Percentiles rank a stretch among this genome's conserved stretches.
phyloP scores from a whole-genome alignment of 306 rosid genomes.

The Trifolium repens region DNA sequence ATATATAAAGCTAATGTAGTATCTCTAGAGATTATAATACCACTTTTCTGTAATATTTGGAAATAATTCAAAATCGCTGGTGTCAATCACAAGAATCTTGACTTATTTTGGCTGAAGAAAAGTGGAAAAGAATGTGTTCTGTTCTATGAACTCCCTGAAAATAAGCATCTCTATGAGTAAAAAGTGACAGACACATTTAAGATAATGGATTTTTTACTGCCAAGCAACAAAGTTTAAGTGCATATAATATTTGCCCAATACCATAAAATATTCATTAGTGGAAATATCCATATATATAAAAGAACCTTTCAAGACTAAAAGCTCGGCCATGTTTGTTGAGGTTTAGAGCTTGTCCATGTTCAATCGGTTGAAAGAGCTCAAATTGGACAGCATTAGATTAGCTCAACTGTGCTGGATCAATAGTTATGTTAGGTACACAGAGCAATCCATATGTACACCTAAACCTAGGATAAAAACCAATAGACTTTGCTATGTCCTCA shows the following conservation, averaged over 20 bases:
- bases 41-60: neutral
- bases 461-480: neutral
- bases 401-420: neutral
- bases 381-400: neutral
- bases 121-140: neutral
- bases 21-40: constrained; percentile 13
- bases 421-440: neutral
- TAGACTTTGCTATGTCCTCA: neutral
- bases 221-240: neutral
- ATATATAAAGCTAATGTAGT: constrained; percentile 34
- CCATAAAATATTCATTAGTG: neutral
- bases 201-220: neutral
- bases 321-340: neutral
- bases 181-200: neutral
- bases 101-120: neutral
- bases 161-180: neutral
- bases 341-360: neutral
- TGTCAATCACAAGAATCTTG: neutral
- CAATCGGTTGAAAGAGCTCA: neutral
- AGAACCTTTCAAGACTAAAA: neutral
- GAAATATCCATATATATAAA: neutral
- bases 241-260: neutral
- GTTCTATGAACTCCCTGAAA: neutral
- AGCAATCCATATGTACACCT: no score
- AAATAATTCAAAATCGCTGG: neutral